Base-by-base conservation (phyloP, 208 protist species). In the Strigomonas culicis region DNA sequence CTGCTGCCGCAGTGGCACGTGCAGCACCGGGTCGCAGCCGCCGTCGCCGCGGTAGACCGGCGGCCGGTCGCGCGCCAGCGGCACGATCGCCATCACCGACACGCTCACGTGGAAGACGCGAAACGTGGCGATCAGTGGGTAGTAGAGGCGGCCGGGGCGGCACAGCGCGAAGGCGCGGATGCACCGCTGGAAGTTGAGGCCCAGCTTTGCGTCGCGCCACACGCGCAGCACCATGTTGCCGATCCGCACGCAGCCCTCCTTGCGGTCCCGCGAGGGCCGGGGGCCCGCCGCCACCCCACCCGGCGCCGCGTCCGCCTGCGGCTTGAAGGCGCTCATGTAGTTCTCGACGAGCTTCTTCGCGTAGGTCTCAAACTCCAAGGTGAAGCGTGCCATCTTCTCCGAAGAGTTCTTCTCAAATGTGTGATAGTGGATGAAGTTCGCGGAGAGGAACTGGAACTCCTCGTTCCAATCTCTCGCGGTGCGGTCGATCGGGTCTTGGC, bases 71-170 rank as follows among this genome's bases (percentile, higher is more conserved):
- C 43, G 50, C n/a, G 70, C 68, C 43, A 91, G 58, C 0, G 84
- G 72, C 1, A 87, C 44, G 36, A 77, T 63, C 21, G 80, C 79
- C 49, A 79, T 70, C 6, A 82, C 80, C 22, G 79, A 72, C 19
- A 91, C 66, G 34, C 75, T 72, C 22, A 81, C 68, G 44, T 74
- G 63, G 27, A 81, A 74, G 60, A 65, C 82, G 51, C 77, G 77
- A 63, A 87, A 79, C 21, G 81, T 82, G 47, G 79, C 80, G 21
- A 72, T 78, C 24, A 91, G 76, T 7, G 84, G 84, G 13, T 80
- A 63, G 24, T 44, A 63, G 15, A 91, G 64, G 27, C 72, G 62
- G 8, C 60, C 59, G 36, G 60, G 44, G 22, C 57, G 63, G 30
- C 59, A 73, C 68, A 69, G 69, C 24, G 82, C 39, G 22, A 84